Conservation (phyloP, 2,329 filamentous ascomycete genomes). For the Aureobasidium zeae region DNA sequence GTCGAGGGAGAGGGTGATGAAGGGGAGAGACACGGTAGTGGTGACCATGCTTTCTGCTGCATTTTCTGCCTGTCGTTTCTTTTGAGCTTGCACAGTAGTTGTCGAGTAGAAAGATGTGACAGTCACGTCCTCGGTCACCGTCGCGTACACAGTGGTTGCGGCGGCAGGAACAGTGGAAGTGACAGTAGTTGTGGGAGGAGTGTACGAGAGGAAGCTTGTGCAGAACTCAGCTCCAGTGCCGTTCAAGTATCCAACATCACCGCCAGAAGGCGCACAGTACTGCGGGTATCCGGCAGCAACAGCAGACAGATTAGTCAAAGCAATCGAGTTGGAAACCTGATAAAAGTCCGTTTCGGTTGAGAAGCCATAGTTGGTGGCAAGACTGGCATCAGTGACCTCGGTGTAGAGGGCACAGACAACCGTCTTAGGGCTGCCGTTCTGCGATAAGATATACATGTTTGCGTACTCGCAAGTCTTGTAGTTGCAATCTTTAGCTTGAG, state of each 20-base stretch:
- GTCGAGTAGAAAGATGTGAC: slow-evolving; percentile 1
- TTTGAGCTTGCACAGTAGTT: not conserved
- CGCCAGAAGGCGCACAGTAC: not conserved
- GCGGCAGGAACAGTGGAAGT: not conserved
- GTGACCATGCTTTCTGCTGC: not conserved
- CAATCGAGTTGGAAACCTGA: slow-evolving; percentile 17
- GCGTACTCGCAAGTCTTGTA: slow-evolving; percentile 24
- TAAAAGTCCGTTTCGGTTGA: slow-evolving; percentile 16
- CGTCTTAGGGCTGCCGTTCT: slow-evolving; percentile 30
- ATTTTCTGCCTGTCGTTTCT: not conserved
- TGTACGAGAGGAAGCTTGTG: slow-evolving; percentile 5
- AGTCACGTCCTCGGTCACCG: not conserved
- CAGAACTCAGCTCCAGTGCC: not conserved
- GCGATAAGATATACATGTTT: slow-evolving; percentile 32
- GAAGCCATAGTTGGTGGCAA: slow-evolving; percentile 20
- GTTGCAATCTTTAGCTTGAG: slow-evolving; percentile 19
- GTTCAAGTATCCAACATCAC: slow-evolving; percentile 5
- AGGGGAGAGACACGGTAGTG: slow-evolving; percentile 5
- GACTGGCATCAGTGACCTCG: slow-evolving; percentile 18
- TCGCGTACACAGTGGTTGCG: not conserved
- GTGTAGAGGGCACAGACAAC: slow-evolving; percentile 33
- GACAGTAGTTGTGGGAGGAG: not conserved
- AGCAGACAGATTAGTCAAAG: slow-evolving; percentile 14
- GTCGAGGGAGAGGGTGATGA: slow-evolving; percentile 6
- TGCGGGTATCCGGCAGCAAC: slow-evolving; percentile 12